Percentiles rank a stretch among this genome's conserved stretches.
phyloP scores from a whole-genome alignment of 805 yeast genomes.

The Candida taoyuanica region DNA sequence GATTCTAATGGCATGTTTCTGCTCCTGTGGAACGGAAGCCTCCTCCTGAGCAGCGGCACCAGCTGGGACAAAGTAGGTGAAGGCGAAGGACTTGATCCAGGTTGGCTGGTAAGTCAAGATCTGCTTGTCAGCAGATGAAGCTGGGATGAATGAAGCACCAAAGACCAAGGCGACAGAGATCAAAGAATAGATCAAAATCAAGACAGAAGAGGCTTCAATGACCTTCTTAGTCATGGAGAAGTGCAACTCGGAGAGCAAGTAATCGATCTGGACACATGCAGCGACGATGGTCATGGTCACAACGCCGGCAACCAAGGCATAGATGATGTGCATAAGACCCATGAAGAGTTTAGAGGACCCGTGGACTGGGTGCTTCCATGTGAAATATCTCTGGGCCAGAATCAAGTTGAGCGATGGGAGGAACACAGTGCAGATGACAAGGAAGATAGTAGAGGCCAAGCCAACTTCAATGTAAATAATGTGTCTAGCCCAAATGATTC shows the following conservation, averaged over 20 bases:
- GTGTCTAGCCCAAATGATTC: slow-evolving; percentile 56
- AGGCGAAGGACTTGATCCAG: slow-evolving; percentile 66
- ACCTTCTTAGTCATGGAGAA: slow-evolving; percentile 51
- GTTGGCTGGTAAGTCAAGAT: slow-evolving; percentile 64
- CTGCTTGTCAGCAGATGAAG: slow-evolving; percentile 47
- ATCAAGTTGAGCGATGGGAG: slow-evolving; percentile 57
- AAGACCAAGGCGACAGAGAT: slow-evolving; percentile 47
- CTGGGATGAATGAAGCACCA: slow-evolving; percentile 50
- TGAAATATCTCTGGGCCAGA: slow-evolving; percentile 66
- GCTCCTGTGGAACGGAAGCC: slow-evolving; percentile 29
- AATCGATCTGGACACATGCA: slow-evolving; percentile 53
- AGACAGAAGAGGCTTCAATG: slow-evolving; percentile 45
- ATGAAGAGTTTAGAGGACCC: slow-evolving; percentile 51
- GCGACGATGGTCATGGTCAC: slow-evolving; percentile 64
- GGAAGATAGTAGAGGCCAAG: slow-evolving; percentile 50
- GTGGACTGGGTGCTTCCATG: slow-evolving; percentile 73
- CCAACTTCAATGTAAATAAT: slow-evolving; percentile 43
- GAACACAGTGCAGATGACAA: slow-evolving; percentile 54
- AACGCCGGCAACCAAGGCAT: slow-evolving; percentile 49
- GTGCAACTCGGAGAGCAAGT: slow-evolving; percentile 42
- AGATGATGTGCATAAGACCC: slow-evolving; percentile 44
- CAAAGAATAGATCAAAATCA: slow-evolving; percentile 49
- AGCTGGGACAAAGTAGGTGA: slow-evolving; percentile 54
- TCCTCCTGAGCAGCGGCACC: slow-evolving; percentile 45
- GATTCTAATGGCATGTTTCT: slow-evolving; percentile 47